Conservation (phyloP, 164 flowering plant genomes). For the Stephania yunnanensis region DNA sequence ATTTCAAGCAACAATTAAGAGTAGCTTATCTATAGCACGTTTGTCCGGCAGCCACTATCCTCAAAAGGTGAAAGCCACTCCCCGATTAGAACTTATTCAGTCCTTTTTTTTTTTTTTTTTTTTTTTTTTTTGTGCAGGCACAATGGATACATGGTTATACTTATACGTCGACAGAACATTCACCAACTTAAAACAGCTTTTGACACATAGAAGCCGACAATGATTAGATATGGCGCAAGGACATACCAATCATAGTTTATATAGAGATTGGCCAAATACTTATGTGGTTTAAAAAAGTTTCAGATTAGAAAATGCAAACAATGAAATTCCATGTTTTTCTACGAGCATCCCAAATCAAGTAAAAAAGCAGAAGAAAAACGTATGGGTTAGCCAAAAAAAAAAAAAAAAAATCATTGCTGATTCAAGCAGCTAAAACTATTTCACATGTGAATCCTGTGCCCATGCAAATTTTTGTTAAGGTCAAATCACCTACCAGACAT, state of each 20-base stretch:
- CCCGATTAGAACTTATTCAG: background rate
- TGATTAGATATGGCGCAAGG: background rate
- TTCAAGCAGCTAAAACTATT: background rate
- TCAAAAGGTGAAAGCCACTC: background rate
- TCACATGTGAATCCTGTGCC: background rate
- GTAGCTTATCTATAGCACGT: background rate
- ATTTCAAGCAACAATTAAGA: no score
- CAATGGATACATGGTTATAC: background rate
- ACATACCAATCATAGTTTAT: no score
- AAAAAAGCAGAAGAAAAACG: background rate
- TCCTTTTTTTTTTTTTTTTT: no score
- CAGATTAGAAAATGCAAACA: background rate
- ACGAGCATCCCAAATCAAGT: background rate
- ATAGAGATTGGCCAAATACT: background rate
- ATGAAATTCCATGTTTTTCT: background rate
- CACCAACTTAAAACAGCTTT: background rate
- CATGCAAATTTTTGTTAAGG: background rate
- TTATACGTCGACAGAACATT: background rate
- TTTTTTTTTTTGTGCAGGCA: background rate
- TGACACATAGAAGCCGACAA: background rate
- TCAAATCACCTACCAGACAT: background rate
- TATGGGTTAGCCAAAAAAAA: background rate
- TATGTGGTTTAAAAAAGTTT: background rate
- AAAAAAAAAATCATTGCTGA: background rate
- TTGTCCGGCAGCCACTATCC: background rate